A percentile compares a stretch with the other conserved stretches of the same genome.
Evolutionary conservation across 2,329 filamentous ascomycete genomes (phyloP).

Genomic region (Penicillium sp.): DNA sequence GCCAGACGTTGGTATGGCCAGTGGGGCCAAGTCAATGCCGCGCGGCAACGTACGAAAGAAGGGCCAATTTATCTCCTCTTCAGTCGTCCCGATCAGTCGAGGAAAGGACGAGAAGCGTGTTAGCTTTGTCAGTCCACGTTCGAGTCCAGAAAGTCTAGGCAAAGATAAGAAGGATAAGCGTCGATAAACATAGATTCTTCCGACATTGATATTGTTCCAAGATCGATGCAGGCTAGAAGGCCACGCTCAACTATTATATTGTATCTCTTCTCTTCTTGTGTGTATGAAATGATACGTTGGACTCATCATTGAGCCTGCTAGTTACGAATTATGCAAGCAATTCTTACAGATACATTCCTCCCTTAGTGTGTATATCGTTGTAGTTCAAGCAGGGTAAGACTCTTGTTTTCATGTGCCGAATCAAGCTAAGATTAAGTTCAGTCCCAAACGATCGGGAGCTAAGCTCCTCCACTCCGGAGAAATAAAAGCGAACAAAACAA

Average conservation of each 20-base stretch:
- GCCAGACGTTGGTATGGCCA: slow-evolving; percentile 37
- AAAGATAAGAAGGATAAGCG: slow-evolving; percentile 34
- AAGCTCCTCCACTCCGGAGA: neutral
- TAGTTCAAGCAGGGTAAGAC: too few species aligned
- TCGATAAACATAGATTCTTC: slow-evolving; percentile 23
- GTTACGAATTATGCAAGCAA: neutral
- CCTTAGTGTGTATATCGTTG: too few species aligned
- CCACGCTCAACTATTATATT: slow-evolving; percentile 14
- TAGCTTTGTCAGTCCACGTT: slow-evolving; percentile 41
- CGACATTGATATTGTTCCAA: slow-evolving; percentile 14
- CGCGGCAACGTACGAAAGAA: slow-evolving; percentile 38
- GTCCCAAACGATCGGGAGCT: neutral
- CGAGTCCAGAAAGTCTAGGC: slow-evolving; percentile 34
- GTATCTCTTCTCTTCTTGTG: slow-evolving; percentile 18
- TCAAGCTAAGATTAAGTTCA: neutral
- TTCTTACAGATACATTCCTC: neutral
- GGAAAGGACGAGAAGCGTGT: slow-evolving; percentile 43
- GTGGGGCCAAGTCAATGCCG: slow-evolving; percentile 37
- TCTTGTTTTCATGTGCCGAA: neutral
- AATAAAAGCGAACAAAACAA: neutral
- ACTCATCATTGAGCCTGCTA: neutral
- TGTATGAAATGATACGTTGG: slow-evolving; percentile 23
- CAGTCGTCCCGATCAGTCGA: slow-evolving; percentile 33
- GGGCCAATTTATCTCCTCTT: slow-evolving; percentile 32
- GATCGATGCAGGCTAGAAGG: slow-evolving; percentile 6